A percentile compares a stretch with the other conserved stretches of the same genome.
Evolutionary conservation across 2,329 filamentous ascomycete species (phyloP).

Genomic region (Diaporthe vaccinii): DNA sequence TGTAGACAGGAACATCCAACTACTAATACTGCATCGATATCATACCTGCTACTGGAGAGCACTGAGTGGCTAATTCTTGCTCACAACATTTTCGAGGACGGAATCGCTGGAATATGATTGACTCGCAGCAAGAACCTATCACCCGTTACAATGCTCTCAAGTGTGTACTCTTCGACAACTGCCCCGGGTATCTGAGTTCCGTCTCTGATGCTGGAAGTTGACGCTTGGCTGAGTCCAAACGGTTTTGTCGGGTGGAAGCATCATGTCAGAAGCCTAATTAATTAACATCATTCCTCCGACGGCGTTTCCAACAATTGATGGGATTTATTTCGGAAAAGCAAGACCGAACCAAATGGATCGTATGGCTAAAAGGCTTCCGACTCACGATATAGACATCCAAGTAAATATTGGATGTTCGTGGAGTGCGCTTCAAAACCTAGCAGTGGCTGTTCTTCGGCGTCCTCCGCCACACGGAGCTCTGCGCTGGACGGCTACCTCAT

Average conservation of each 20-base stretch:
- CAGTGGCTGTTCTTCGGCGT: constrained; percentile 5
- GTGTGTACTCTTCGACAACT: background rate
- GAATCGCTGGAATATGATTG: no score
- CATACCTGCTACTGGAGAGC: background rate
- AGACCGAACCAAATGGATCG: background rate
- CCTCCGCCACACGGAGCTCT: constrained; percentile 6
- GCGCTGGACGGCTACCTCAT: background rate
- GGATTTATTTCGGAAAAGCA: no score
- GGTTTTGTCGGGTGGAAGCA: background rate
- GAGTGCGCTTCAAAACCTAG: background rate
- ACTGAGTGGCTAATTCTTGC: background rate
- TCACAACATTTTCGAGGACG: background rate
- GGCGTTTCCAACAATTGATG: background rate
- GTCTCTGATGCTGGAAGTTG: background rate
- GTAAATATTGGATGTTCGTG: background rate
- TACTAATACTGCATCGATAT: background rate
- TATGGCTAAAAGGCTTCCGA: no score
- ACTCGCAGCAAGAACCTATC: background rate
- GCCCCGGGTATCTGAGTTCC: background rate
- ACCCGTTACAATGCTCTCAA: background rate
- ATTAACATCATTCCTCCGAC: background rate
- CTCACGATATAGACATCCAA: background rate
- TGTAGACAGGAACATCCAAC: background rate
- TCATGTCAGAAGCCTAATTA: background rate
- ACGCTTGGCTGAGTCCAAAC: background rate